Conservation (phyloP, 163 green algal species). For the Scenedesmus sp. region DNA sequence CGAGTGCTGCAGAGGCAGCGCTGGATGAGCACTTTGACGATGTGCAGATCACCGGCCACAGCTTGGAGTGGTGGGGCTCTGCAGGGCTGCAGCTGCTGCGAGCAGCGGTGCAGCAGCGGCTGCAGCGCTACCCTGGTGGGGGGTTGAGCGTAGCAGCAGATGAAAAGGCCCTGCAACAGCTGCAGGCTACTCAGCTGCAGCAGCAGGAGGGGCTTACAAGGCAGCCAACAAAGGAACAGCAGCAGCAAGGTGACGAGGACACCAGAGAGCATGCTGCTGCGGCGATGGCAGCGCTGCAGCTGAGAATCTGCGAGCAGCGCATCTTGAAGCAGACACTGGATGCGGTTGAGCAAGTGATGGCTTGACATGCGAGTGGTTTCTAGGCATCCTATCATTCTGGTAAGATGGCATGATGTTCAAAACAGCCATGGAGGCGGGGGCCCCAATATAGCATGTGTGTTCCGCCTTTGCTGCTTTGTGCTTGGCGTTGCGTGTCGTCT, state of each 20-base stretch:
- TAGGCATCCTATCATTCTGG: too few species aligned
- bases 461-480: too few species aligned
- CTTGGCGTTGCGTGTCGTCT: too few species aligned
- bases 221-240: background rate
- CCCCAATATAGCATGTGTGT: too few species aligned
- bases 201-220: background rate
- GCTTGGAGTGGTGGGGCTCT: conserved; percentile 7
- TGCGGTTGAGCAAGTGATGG: conserved; percentile 19
- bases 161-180: background rate
- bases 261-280: conserved; percentile 23
- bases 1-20: background rate
- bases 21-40: conserved; percentile 37
- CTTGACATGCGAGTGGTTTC: background rate
- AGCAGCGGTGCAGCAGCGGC: background rate
- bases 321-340: background rate
- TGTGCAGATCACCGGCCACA: background rate
- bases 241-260: background rate
- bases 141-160: conserved; percentile 21
- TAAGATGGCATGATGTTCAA: too few species aligned
- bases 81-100: conserved; percentile 13
- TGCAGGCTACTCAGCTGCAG: background rate
- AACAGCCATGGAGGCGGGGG: too few species aligned
- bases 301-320: conserved; percentile 40
- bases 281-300: conserved; percentile 17
- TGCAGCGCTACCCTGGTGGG: conserved; percentile 4